Evolutionary conservation across 2,329 filamentous ascomycete genomes (phyloP).

Genomic region (Aspergillus proliferans): DNA sequence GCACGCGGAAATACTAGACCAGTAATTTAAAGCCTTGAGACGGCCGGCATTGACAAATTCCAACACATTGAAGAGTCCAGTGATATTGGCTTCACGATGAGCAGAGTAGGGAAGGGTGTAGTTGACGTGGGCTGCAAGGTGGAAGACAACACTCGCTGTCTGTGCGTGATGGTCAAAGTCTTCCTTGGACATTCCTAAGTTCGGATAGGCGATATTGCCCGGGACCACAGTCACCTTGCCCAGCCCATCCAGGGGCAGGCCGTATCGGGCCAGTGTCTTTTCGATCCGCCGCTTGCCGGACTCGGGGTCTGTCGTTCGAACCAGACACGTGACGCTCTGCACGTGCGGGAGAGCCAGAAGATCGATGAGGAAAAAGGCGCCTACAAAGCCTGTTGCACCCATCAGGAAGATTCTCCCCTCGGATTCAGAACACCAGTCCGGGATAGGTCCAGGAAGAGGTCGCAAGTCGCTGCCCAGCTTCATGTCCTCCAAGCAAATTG

Average conservation of each 20-base stretch:
- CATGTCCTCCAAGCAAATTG: slow-evolving; percentile 4
- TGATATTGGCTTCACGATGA: slow-evolving; percentile 5
- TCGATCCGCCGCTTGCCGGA: slow-evolving; percentile 6
- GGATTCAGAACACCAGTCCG: slow-evolving; percentile 4
- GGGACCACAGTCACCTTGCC: slow-evolving; percentile 4
- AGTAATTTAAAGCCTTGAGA: background rate
- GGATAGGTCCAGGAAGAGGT: background rate
- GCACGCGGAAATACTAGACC: background rate
- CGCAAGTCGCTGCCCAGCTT: slow-evolving; percentile 2
- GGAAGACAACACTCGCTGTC: slow-evolving; percentile 7
- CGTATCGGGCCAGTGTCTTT: slow-evolving; percentile 4
- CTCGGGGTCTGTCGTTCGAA: slow-evolving; percentile 4
- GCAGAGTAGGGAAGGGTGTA: slow-evolving; percentile 5
- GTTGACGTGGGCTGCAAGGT: slow-evolving; percentile 8
- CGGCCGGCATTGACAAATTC: slow-evolving; percentile 1
- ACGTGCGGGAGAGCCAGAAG: slow-evolving; percentile 6
- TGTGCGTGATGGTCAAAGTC: slow-evolving; percentile 1
- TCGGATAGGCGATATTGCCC: slow-evolving; percentile 3
- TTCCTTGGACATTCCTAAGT: slow-evolving; percentile 3
- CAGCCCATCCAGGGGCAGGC: background rate
- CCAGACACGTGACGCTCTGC: slow-evolving; percentile 10
- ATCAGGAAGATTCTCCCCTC: slow-evolving; percentile 12
- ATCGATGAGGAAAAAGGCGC: slow-evolving; percentile 6
- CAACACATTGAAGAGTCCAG: slow-evolving; percentile 3
- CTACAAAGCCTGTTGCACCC: slow-evolving; percentile 11